Evolutionary conservation across 352 stramenopile species (phyloP), one percentile per base, ranked within the genome.

Genomic region (Pythium apleroticum): DNA sequence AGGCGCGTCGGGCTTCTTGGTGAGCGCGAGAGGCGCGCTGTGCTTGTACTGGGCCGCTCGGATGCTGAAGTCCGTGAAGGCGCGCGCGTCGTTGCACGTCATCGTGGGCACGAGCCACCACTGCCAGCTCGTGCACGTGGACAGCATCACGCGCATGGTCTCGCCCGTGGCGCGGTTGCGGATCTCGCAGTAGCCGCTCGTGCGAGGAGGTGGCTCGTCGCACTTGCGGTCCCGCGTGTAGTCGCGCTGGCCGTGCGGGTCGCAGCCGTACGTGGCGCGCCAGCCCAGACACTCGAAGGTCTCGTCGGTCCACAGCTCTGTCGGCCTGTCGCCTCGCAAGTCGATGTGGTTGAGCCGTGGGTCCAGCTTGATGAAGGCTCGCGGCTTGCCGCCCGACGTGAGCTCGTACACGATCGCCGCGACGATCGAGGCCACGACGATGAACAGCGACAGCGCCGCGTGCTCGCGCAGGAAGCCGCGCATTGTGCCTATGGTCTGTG

Each of bases 261-360:
- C 75, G 63, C 85, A 94, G 14, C 56, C 37, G 63, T 79, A 73
- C n/a, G 85, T 91, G 8, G 83, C 80, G 24, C 72, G 67, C 85
- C 85, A 94, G 48, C 80, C 84, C 10, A 92, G 54, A 63, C 86
- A 94, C 70, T 93, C 76, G 56, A 92, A 91, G 19, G 89, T 79
- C 48, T 75, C 73, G 28, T 84, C 71, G 1, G 35, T 68, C 82
- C 82, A 91, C 58, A 88, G 54, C 30, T 45, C 64, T 1, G 22
- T 48, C 39, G 78, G 50, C 60, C 72, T 71, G 58, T 76, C 68
- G 52, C 67, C 72, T 8, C 48, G 66, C 25, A 75, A 27, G 41
- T 91, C 77, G 52, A 90, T 48, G 10, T 3, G 9, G 43, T 90
- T 75, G 12, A 93, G 77, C 39, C 48, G 45, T 0, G 77, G 80